Conservation (phyloP, 2,329 filamentous ascomycete genomes). For the Ascochyta pisi region DNA sequence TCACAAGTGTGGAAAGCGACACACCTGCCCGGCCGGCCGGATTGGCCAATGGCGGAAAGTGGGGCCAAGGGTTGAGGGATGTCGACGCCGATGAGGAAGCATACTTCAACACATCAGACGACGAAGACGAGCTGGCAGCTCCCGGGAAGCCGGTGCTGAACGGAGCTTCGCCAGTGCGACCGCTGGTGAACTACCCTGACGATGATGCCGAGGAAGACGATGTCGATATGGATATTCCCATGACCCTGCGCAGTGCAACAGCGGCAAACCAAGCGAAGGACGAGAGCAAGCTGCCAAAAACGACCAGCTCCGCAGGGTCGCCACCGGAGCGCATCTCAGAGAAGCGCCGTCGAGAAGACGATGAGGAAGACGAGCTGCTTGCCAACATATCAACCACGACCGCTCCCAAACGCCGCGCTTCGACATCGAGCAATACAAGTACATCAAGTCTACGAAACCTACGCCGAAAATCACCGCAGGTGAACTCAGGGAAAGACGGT, state of each 20-base stretch:
- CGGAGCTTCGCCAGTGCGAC: constrained; percentile 67
- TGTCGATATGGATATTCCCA: constrained; percentile 62
- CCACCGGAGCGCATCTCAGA: constrained; percentile 79
- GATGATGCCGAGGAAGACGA: constrained; percentile 72
- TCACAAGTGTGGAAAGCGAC: constrained; percentile 72
- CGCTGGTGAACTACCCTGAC: constrained; percentile 89
- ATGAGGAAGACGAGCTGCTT: constrained; percentile 86
- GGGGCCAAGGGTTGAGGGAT: constrained; percentile 78
- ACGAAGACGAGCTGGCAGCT: constrained; percentile 68
- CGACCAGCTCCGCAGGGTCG: constrained; percentile 24
- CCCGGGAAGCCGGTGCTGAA: constrained; percentile 59
- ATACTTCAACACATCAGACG: constrained; percentile 91
- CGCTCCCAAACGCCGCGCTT: constrained; percentile 54
- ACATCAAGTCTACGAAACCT: constrained; percentile 46
- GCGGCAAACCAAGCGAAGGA: constrained; percentile 33
- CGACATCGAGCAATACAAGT: constrained; percentile 43
- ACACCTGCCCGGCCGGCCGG: constrained; percentile 49
- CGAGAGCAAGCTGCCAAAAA: constrained; percentile 33
- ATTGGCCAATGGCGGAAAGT: constrained; percentile 62
- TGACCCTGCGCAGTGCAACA: constrained; percentile 36
- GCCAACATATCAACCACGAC: constrained; percentile 72
- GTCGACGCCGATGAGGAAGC: constrained; percentile 87
- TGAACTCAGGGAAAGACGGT: constrained; percentile 54
- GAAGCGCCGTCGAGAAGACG: constrained; percentile 89
- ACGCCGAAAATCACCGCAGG: constrained; percentile 51